A percentile compares a stretch with the other conserved stretches of the same genome.
phyloP scores from a whole-genome alignment of 75 land plant genomes.

The Cunninghamia lanceolata region DNA sequence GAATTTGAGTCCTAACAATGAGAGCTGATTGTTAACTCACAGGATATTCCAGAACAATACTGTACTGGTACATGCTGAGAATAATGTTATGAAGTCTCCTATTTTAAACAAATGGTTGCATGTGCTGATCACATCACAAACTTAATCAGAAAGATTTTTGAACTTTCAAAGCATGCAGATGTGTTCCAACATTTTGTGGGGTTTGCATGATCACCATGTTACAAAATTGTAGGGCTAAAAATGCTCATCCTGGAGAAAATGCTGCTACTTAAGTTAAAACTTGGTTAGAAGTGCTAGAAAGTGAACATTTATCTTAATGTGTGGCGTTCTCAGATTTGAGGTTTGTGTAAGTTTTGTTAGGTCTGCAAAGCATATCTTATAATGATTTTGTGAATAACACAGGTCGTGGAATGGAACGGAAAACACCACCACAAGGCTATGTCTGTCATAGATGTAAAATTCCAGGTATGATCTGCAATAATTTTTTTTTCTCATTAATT shows the following conservation, averaged over 20 bases:
- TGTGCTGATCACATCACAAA: not conserved
- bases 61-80: not conserved
- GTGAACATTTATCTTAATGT: not conserved
- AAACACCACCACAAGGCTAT: constrained; percentile 84
- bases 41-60: not conserved
- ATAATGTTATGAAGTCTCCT: not conserved
- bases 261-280: not conserved
- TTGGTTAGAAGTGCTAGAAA: not conserved
- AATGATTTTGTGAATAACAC: not conserved
- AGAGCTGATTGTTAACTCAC: not conserved
- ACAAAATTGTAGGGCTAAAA: not conserved
- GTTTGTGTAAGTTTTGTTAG: not conserved
- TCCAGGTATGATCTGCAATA: constrained; percentile 50
- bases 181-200: not conserved
- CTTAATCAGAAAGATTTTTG: not conserved
- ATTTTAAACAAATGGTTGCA: not conserved
- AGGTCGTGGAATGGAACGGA: constrained; percentile 39
- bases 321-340: not conserved
- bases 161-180: not conserved
- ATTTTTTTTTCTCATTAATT: not conserved
- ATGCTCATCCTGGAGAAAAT: not conserved
- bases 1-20: not conserved
- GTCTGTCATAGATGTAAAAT: constrained; percentile 83
- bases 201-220: not conserved
- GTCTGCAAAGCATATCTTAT: not conserved